Conservation (phyloP, 495 filamentous ascomycete species). For the Tuber melanosporum region DNA sequence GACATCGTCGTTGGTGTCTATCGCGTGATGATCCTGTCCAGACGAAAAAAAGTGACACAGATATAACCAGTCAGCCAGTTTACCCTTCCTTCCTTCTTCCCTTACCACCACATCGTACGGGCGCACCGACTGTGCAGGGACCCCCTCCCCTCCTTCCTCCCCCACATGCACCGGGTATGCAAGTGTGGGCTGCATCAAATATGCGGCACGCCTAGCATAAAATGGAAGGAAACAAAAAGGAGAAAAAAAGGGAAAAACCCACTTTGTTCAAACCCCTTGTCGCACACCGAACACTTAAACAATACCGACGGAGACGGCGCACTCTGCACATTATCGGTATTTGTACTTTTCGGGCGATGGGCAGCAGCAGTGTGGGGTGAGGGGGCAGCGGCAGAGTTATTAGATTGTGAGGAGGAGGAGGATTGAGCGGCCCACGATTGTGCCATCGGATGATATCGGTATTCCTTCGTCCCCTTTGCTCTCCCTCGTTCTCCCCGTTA, state of each 20-base stretch:
- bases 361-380: not conserved
- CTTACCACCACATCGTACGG: not conserved
- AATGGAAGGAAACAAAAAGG: slow-evolving; percentile 3
- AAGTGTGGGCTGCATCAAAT: not conserved
- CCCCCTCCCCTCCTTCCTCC: not conserved
- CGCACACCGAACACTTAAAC: slow-evolving; percentile 31
- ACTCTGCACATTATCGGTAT: not conserved
- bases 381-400: not conserved
- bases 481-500: not conserved
- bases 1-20: slow-evolving; percentile 33
- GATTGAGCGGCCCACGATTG: slow-evolving; percentile 1
- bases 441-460: not conserved
- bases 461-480: not conserved
- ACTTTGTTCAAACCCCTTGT: slow-evolving; percentile 34
- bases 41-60: not conserved
- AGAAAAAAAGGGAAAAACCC: slow-evolving; percentile 4
- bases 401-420: not conserved
- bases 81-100: not conserved
- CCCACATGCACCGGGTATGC: not conserved
- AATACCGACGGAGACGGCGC: not conserved
- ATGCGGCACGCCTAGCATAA: not conserved
- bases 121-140: not conserved
- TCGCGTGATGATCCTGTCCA: slow-evolving; percentile 36
- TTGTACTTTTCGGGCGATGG: not conserved
- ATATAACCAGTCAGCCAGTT: not conserved